phyloP scores from a whole-genome alignment of 805 yeast genomes.

The Candida ulmi region DNA sequence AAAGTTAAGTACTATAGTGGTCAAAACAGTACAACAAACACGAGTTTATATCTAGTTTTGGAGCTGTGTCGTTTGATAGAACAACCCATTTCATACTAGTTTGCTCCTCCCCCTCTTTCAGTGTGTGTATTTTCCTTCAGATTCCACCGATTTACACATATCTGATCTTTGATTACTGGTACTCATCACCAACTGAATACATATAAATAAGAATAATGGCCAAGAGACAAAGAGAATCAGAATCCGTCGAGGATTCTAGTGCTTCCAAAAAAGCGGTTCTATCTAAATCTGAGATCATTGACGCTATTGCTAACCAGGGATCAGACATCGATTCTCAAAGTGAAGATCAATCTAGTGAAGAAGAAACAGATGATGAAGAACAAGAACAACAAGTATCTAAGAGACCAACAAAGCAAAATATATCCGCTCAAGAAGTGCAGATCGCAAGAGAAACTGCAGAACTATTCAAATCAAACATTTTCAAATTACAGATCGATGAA shows the following conservation, averaged over 20 bases:
- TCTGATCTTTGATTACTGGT: too few species aligned
- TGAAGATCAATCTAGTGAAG: conserved; percentile 9
- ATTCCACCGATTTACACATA: too few species aligned
- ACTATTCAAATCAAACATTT: conserved; percentile 88
- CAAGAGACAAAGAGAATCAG: conserved; percentile 17
- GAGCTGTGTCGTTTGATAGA: too few species aligned
- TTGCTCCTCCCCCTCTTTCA: too few species aligned
- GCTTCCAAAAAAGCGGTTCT: conserved; percentile 15
- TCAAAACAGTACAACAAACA: too few species aligned
- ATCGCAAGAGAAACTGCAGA: conserved; percentile 92
- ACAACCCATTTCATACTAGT: too few species aligned
- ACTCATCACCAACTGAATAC: too few species aligned
- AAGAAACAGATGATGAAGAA: conserved; percentile 23
- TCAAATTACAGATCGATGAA: conserved; percentile 93
- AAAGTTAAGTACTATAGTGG: too few species aligned
- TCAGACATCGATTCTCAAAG: conserved; percentile 1
- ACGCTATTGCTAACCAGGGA: conserved; percentile 9
- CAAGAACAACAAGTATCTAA: conserved; percentile 19
- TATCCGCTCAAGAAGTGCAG: conserved; percentile 79
- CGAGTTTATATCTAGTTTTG: too few species aligned
- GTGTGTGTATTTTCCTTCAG: not conserved
- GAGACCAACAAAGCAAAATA: conserved; percentile 3
- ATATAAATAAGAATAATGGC: conserved; percentile 5
- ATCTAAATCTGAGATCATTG: conserved; percentile 18
- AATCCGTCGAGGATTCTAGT: conserved; percentile 8